These are phyloP conservation scores for Neurospora intermedia DNA, from an alignment of 495 filamentous ascomycete species.

Conservation along the genomic window DNA sequence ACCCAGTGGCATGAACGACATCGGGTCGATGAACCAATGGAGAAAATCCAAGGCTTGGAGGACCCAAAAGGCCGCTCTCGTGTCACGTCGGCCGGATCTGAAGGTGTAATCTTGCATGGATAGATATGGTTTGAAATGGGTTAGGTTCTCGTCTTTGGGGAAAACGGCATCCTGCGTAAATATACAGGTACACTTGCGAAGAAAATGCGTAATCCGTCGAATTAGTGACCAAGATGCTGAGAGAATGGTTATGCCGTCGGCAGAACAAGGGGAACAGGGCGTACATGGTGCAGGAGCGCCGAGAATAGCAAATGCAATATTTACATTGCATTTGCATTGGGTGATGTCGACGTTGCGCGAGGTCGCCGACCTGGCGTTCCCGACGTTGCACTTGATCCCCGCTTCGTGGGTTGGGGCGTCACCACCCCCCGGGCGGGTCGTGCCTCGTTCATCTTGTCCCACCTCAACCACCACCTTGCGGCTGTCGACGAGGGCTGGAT, in stretches of 20 bases:
- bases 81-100: background rate
- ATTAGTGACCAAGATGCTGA: background rate
- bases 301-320: background rate
- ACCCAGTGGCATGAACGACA: background rate
- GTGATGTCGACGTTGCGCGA: constrained; percentile 5
- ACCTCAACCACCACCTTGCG: background rate
- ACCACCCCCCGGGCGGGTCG: background rate
- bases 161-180: background rate
- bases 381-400: background rate
- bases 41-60: background rate
- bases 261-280: background rate
- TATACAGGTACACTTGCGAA: background rate
- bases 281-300: background rate
- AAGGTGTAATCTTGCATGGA: background rate
- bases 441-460: background rate
- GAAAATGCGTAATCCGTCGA: background rate
- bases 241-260: background rate
- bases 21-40: background rate
- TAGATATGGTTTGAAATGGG: background rate
- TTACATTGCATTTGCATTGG: background rate
- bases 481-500: background rate
- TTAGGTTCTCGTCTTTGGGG: background rate
- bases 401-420: background rate
- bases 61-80: background rate
- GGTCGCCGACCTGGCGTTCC: constrained; percentile 15